phyloP scores from a whole-genome alignment of 176 grass and related monocot genomes.

The Rhynchospora pubera region DNA sequence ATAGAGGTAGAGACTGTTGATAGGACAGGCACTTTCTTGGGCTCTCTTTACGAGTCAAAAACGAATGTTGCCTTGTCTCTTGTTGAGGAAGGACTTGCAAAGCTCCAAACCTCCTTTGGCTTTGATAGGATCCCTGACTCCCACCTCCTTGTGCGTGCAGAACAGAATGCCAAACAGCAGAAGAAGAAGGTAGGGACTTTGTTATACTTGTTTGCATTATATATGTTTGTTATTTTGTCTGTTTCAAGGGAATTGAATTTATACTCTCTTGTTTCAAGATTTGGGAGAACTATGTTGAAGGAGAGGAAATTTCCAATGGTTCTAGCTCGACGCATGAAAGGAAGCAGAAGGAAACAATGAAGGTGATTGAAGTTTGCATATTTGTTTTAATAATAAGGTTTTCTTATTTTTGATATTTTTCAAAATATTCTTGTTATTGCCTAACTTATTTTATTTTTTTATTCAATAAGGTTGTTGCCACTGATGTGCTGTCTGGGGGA shows the following conservation, averaged over 20 bases:
- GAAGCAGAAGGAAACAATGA: slow-evolving; percentile 87
- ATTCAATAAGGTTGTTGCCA: slow-evolving; percentile 62
- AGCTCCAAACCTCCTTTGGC: slow-evolving; percentile 69
- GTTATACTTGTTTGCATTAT: background rate
- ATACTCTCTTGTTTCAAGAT: slow-evolving; percentile 45
- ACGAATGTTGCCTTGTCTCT: slow-evolving; percentile 70
- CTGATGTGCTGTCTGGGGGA: slow-evolving; percentile 80
- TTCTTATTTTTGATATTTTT: background rate
- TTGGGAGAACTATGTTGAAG: slow-evolving; percentile 93
- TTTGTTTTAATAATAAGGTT: background rate
- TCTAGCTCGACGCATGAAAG: slow-evolving; percentile 37
- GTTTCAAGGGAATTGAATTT: background rate
- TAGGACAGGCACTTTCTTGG: slow-evolving; percentile 90
- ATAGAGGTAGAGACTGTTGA: slow-evolving; percentile 96
- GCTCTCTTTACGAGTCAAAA: slow-evolving; percentile 80
- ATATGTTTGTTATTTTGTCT: background rate
- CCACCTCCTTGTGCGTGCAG: slow-evolving; percentile 44
- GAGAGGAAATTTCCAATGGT: slow-evolving; percentile 71
- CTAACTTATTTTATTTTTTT: background rate
- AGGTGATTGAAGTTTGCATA: slow-evolving; percentile 42
- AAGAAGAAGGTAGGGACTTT: slow-evolving; percentile 59
- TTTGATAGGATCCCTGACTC: slow-evolving; percentile 79
- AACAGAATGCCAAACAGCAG: slow-evolving; percentile 84
- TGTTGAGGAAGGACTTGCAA: slow-evolving; percentile 79
- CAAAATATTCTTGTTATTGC: background rate